Evolutionary conservation across 352 stramenopile genomes (phyloP), one percentile per base, ranked within the genome.

Genomic region (Plasmopara viticola): DNA sequence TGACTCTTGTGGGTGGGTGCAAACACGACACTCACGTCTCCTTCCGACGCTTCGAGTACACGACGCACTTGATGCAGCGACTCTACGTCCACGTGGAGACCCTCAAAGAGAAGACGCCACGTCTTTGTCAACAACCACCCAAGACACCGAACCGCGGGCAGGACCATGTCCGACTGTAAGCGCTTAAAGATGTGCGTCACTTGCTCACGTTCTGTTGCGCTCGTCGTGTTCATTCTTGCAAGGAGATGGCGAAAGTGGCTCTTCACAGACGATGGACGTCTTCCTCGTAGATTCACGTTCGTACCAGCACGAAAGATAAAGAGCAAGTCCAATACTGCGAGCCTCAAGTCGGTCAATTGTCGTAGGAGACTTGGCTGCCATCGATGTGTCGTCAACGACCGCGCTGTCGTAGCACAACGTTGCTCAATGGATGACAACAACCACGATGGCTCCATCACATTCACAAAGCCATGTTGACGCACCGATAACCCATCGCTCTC

Each of bases 1-100:
- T 96, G 86, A 33, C 69, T 89, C 64, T 94, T 88, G 66, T 96
- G 87, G 20, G 87, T 95, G 13, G 87, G 87, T 9, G 85, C 73
- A 58, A 93, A 90, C 40, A 93, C 78, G 38, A 95, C 70, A 43
- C 78, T 86, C 6, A 87, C 69, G 41, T 87, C 66, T 2, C 62
- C 64, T 34, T 79, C 65, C 0, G 69, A 60, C 0, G 53, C 62
- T 40, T 85, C 67, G 9, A 92, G 49, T 25, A 76, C 64, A 15
- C 74, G 57, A 12, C 82, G 69, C 13, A 93, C 65, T 10, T 64
- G 64, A 14, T 83, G 67, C 6, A 91, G 57, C 5, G 76, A 88
- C 49, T 74, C 70, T 29, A 84, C 55, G 34, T 92, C 79, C 15
- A 92, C 73, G 57, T 89, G 68, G 2, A 92, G 58, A 0, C 79